Evolutionary conservation across 2,329 filamentous ascomycete genomes (phyloP), one percentile per base, ranked within the genome.

Genomic region (Calonectria hongkongensis): DNA sequence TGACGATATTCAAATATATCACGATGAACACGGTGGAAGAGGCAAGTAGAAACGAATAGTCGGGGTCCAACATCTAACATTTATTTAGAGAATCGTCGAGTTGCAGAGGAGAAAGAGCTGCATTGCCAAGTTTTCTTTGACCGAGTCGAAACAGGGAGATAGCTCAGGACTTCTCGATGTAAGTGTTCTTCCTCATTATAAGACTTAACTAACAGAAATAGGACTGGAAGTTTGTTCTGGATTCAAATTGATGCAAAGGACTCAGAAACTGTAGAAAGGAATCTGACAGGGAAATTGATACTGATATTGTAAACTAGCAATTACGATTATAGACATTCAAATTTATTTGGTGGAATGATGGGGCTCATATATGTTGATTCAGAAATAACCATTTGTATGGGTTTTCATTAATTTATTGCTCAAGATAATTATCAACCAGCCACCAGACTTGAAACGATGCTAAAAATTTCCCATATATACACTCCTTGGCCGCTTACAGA

Each of bases 141-240:
- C 41, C 4, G 54, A 60, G 33, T 60, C 21, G 2, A 58, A 33
- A 16, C n/a, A 60, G 27, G 54, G 33, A 25, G 33, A 60, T 10
- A 36, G 21, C 3, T 60, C 54, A 18, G 54, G 54, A 41, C n/a
- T 60, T 21, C 54, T 60, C 4, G 54, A 60, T 60, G 54, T 60
- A 18, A 60, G 54, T 18, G 4, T 60, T 39, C 7, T 18, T 25
- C 8, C 2, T 16, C 9, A 7, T 18, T 15, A 27, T 9, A 18
- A 16, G 10, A 2, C 8, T 25, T 18, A 8, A 36, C 36, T 60
- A 41, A 60, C 4, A 12, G 6, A 28, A 27, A 41, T 36, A 60
- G 54, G 54, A 60, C 13, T 60, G 54, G 54, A 60, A 60, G n/a
- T 43, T 60, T 18, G 54, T 60, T 4, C 54, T 60, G 0, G 54